A percentile compares a stretch with the other conserved stretches of the same genome.
Conservation (phyloP, 306 rosid genomes). For the Dryas drummondii region DNA sequence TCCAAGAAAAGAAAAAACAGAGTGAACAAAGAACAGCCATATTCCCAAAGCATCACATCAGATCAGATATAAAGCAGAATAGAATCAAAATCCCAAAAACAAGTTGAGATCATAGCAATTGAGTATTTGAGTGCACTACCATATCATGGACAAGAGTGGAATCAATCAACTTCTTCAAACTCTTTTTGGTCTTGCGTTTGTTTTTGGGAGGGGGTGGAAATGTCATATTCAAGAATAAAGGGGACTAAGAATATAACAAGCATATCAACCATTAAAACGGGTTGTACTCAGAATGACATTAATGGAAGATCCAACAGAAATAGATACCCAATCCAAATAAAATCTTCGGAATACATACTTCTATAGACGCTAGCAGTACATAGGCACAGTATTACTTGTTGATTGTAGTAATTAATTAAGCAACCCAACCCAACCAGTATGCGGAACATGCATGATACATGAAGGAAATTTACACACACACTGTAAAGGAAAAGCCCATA, state of each 20-base stretch:
- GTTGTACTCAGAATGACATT: neutral
- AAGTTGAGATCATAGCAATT: neutral
- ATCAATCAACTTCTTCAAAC: neutral
- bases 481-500: neutral
- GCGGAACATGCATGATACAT: no score
- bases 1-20: constrained; percentile 5
- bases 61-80: constrained; percentile 13
- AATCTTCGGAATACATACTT: neutral
- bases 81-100: constrained; percentile 28
- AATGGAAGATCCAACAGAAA: no score
- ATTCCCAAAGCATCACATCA: constrained; percentile 26
- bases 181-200: no score
- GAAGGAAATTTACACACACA: neutral
- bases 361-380: no score
- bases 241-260: no score
- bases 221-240: no score
- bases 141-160: neutral
- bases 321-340: neutral
- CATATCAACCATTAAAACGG: neutral
- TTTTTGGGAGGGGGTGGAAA: no score
- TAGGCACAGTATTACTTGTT: no score
- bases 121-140: no score
- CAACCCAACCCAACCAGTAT: neutral
- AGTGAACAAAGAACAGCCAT: constrained; percentile 9
- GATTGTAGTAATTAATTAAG: neutral